Percentiles rank a stretch among this genome's conserved stretches.
These are phyloP conservation scores for Pyricularia pennisetigena DNA, from an alignment of 2,329 filamentous ascomycete genomes.

Conservation along the genomic window DNA sequence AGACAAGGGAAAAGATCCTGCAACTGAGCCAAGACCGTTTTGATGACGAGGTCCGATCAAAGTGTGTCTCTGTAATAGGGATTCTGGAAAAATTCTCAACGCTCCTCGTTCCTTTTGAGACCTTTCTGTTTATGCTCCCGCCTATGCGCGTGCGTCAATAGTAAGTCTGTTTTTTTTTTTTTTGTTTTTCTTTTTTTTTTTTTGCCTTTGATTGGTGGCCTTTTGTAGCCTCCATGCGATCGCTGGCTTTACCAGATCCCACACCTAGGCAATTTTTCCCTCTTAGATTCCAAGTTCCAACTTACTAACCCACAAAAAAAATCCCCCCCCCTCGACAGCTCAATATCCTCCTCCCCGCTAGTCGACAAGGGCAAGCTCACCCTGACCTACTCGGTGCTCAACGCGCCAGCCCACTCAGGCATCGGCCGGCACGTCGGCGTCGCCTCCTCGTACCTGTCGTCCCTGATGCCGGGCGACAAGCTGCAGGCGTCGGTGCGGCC, in stretches of 20 bases:
- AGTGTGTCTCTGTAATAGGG: slow-evolving; percentile 41
- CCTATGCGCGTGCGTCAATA: slow-evolving; percentile 40
- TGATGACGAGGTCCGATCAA: slow-evolving; percentile 26
- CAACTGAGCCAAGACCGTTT: slow-evolving; percentile 18
- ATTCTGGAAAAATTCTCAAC: slow-evolving; percentile 41
- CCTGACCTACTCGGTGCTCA: slow-evolving; percentile 47
- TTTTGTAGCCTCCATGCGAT: too few relatives aligned
- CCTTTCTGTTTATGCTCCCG: slow-evolving; percentile 45
- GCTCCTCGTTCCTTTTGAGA: slow-evolving; percentile 36
- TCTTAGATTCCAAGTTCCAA: too few relatives aligned
- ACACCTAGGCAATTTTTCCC: too few relatives aligned
- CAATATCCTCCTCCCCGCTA: slow-evolving; percentile 45
- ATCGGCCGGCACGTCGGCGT: slow-evolving; percentile 29
- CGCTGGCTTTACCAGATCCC: too few relatives aligned
- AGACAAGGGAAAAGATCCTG: slow-evolving; percentile 7
- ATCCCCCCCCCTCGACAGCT: slow-evolving; percentile 11
- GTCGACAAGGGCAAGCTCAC: slow-evolving; percentile 26
- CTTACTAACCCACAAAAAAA: too few relatives aligned
- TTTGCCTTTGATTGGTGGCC: too few relatives aligned
- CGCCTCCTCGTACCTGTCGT: slow-evolving; percentile 35
- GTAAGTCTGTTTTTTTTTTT: neutral
- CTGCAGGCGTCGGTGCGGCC: neutral
- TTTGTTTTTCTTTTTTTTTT: neutral
- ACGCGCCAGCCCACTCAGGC: slow-evolving; percentile 30
- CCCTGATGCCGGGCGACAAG: slow-evolving; percentile 10